These are phyloP conservation scores for Apiospora rasikravindrae DNA, from an alignment of 2,329 filamentous ascomycete species.

Conservation along the genomic window DNA sequence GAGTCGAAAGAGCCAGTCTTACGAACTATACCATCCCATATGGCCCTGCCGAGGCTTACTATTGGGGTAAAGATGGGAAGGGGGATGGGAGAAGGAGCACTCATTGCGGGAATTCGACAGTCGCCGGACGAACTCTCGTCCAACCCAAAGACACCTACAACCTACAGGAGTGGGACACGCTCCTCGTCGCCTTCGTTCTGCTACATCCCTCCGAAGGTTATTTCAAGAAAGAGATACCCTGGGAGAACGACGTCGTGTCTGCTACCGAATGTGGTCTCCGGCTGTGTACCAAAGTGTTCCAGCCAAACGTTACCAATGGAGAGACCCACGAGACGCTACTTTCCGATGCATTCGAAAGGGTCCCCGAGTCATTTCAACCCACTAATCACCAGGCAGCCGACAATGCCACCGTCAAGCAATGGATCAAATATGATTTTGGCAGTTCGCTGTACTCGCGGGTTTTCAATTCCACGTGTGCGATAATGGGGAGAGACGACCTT, in stretches of 20 bases:
- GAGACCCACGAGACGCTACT: constrained; percentile 18
- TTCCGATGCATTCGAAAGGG: constrained; percentile 18
- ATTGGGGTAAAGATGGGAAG: too few species aligned
- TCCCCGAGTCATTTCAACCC: constrained; percentile 22
- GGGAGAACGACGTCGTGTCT: constrained; percentile 28
- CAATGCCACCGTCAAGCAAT: background rate
- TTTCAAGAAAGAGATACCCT: background rate
- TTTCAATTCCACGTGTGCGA: background rate
- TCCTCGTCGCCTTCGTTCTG: background rate
- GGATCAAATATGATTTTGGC: background rate
- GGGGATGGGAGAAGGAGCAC: too few species aligned
- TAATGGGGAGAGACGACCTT: background rate
- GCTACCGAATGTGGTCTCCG: constrained; percentile 34
- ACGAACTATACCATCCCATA: background rate
- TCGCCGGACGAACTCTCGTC: background rate
- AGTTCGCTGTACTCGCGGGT: background rate
- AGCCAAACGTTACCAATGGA: constrained; percentile 23
- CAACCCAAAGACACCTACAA: background rate
- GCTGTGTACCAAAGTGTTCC: constrained; percentile 29
- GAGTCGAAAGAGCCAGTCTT: background rate
- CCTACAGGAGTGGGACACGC: background rate
- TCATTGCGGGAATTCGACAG: background rate
- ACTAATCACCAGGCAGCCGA: background rate
- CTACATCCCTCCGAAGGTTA: background rate
- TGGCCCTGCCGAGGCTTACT: too few species aligned